Percentiles rank a stretch among this genome's conserved stretches.
These are phyloP conservation scores for Colletotrichum echinochloae DNA, from an alignment of 2,329 filamentous ascomycete genomes.

Conservation along the genomic window DNA sequence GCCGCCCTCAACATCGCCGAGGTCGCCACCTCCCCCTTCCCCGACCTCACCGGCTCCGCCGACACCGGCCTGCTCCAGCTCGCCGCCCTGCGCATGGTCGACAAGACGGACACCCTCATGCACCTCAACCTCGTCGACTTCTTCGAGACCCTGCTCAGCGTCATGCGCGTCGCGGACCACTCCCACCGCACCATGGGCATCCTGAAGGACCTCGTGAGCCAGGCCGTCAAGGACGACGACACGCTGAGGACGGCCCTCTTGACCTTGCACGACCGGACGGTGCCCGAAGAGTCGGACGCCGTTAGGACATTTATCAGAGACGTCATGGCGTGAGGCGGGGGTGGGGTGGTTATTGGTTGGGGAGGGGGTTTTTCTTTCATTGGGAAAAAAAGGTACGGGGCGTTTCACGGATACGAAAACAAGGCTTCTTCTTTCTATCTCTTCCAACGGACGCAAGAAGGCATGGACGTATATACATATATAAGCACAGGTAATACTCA, in stretches of 20 bases:
- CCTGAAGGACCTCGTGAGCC: slow-evolving; percentile 54
- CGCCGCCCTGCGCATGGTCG: slow-evolving; percentile 64
- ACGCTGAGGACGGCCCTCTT: slow-evolving; percentile 54
- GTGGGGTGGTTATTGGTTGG: no score
- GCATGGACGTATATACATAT: not conserved
- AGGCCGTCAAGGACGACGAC: slow-evolving; percentile 55
- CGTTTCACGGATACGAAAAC: slow-evolving; percentile 16
- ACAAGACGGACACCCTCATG: slow-evolving; percentile 62
- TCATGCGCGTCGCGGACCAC: slow-evolving; percentile 58
- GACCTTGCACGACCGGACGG: slow-evolving; percentile 60
- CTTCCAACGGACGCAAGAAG: not conserved
- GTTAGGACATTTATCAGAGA: slow-evolving; percentile 59
- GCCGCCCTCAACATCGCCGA: slow-evolving; percentile 59
- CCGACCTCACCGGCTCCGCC: slow-evolving; percentile 47
- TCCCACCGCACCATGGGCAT: slow-evolving; percentile 43
- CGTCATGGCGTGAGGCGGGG: slow-evolving; percentile 49
- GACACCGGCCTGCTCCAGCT: slow-evolving; percentile 62
- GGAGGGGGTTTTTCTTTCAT: not conserved
- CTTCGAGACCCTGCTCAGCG: slow-evolving; percentile 62
- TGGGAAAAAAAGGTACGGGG: not conserved
- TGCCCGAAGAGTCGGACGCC: slow-evolving; percentile 63
- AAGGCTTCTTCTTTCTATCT: not conserved
- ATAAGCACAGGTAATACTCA: not conserved
- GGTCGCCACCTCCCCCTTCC: slow-evolving; percentile 53
- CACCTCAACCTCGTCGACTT: slow-evolving; percentile 65